Conservation (phyloP, 352 stramenopile species). For the Blastocystis hominis region DNA sequence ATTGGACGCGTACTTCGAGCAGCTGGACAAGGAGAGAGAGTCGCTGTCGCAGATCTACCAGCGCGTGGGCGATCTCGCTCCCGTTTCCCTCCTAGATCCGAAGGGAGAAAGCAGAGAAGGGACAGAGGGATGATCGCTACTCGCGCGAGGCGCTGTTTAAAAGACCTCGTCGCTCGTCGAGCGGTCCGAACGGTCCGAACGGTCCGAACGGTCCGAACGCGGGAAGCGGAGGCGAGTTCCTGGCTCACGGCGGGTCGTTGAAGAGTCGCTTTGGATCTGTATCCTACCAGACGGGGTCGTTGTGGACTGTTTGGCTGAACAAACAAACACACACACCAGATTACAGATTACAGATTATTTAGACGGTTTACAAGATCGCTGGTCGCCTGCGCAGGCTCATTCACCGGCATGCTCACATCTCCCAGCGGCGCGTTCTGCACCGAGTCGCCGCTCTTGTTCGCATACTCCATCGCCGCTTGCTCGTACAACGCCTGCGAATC, state of each 20-base stretch:
- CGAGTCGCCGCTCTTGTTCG: neutral
- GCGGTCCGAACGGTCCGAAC: too few species aligned
- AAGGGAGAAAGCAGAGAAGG: neutral
- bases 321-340: neutral
- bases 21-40: constrained; percentile 1
- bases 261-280: constrained; percentile 34
- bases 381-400: neutral
- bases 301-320: neutral
- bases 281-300: neutral
- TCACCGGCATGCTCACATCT: neutral
- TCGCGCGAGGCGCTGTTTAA: constrained; percentile 18
- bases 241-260: neutral
- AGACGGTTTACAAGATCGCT: constrained; percentile 42
- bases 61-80: neutral
- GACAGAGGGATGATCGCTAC: neutral
- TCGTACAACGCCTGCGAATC: neutral
- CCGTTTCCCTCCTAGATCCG: too few species aligned
- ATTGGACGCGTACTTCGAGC: constrained; percentile 29
- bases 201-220: neutral
- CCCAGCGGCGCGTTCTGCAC: neutral
- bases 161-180: neutral
- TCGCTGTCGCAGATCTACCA: constrained; percentile 25
- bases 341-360: constrained; percentile 39
- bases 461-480: neutral
- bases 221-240: neutral